Evolutionary conservation across 805 yeast species (phyloP), one percentile per base, ranked within the genome.

Genomic region (Jamesozyma hellenica): DNA sequence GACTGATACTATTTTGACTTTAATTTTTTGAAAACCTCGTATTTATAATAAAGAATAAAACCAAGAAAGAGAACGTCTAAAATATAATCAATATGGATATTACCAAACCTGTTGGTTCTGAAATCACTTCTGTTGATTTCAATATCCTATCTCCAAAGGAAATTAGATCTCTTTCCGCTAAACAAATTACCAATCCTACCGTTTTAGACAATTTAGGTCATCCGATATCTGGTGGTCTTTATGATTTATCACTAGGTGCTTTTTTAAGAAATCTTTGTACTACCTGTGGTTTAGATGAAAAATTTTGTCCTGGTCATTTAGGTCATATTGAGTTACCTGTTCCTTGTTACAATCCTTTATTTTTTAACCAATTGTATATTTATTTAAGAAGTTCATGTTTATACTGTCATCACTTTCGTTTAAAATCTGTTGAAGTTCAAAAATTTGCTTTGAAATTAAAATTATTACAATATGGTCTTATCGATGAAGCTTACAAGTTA

Each of bases 281-380:
- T 17, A 90, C 97, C 1, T 92, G 99, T 74, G 96, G 97, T 15
- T 70, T 90, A 46, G 95, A 88, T 59, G 96, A 90, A 51, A 78
- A 82, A 56, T 79, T 76, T 52, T 92, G 99, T 67, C 96, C 96
- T 4, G 99, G 99, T 35, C 99, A 92, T 62, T 86, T 87, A 62
- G 99, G 99, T 45, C 98, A 92, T 62, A 87, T 92, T 47, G 96
- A 90, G 60, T 72, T 92, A 47, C 99, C 99, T 5, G 80, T 87
- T 32, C 95, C 97, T 4, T 94, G 85, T 33, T 92, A 86, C 69
- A 90, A 86, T 59, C 97, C 99, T 15, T 65, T 92, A 51, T 92
- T 94, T 56, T 92, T 94, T 75, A 76, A 78, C 56, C 96, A 90
- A 64, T 68, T 92, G 71, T 92, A 80, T 68, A 74, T 84, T 44